Conservation (phyloP, 768 basidiomycete genomes). For the Sarcodon sp. region DNA sequence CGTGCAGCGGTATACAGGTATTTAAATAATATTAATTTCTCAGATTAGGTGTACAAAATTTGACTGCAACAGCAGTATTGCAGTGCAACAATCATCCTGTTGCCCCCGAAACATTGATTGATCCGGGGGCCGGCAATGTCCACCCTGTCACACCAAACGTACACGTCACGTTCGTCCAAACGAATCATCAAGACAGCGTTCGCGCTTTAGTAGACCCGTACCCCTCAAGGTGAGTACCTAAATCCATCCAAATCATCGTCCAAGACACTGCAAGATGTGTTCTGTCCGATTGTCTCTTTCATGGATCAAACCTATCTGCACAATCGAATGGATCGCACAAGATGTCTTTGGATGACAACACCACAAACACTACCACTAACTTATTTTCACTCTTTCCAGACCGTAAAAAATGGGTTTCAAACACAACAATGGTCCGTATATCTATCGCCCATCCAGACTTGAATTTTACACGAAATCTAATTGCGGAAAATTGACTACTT, state of each 20-base stretch:
- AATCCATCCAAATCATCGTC: background rate
- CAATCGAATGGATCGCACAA: constrained; percentile 8
- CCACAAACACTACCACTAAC: constrained; percentile 5
- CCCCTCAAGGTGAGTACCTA: background rate
- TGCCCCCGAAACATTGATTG: no score
- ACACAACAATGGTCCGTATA: constrained; percentile 61
- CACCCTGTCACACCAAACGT: no score
- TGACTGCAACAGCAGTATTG: no score
- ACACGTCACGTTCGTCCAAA: no score
- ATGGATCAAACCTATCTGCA: no score
- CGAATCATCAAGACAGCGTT: no score
- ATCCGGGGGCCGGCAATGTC: no score
- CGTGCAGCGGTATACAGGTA: no score
- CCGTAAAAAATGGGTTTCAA: constrained; percentile 63
- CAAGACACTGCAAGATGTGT: constrained; percentile 2
- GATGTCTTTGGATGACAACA: constrained; percentile 2
- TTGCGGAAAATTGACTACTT: constrained; percentile 1
- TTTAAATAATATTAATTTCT: no score
- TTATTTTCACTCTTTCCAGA: constrained; percentile 14
- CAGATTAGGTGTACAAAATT: no score
- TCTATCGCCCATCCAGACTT: background rate
- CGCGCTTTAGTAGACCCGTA: no score
- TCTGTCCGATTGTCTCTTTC: background rate
- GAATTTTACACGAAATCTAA: background rate
- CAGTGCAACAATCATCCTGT: no score